Base-by-base conservation (phyloP, 2,329 filamentous ascomycete genomes). In the Chaetomiaceae sp. region DNA sequence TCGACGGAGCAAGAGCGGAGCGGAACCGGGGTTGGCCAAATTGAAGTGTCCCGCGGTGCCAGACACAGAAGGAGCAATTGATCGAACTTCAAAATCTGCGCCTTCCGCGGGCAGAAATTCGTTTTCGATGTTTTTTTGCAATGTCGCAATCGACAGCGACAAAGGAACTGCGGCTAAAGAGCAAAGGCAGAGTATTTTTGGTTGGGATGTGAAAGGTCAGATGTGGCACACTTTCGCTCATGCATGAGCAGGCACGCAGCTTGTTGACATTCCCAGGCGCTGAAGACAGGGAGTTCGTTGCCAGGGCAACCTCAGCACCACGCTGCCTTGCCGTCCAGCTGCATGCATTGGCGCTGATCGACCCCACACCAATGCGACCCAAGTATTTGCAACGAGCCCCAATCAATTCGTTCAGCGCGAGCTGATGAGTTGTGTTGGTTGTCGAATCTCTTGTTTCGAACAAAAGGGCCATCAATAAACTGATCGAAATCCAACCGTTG, bases 181-280 rank as follows among this genome's bases (percentile, higher is more conserved):
- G 27, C 27, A 46, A 8, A 50, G 27, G 31, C 12, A 19, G 36
- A 14, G 31, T 19, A 42, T 12, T 33, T 37, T 17, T 19, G 15
- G 23, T 8, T 33, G 23, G 20, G n/a, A 38, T 44, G 33, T 34
- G 44, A 51, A 48, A 33, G 43, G 44, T 46, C 15, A n/a, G 36
- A 43, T 22, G 49, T 50, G 49, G 50, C 45, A 46, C 54, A 39
- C 23, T n/a, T 14, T 8, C 11, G 17, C 20, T 36, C 36, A 50
- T 39, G 47, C 50, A 47, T 37, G 34, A 38, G 37, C 33, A 33
- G 46, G 27, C 9, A 25, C 34, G 29, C 29, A 12, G 46, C 38
- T 53, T 57, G 54, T 57, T 57, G 54, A 57, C 42, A 3, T 53
- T 53, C 47, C 50, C 15, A 20, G 42, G 29, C 22, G 45, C 47